A percentile compares a stretch with the other conserved stretches of the same genome.
Evolutionary conservation across 164 flowering plant genomes (phyloP).

Genomic region (Sedum album): DNA sequence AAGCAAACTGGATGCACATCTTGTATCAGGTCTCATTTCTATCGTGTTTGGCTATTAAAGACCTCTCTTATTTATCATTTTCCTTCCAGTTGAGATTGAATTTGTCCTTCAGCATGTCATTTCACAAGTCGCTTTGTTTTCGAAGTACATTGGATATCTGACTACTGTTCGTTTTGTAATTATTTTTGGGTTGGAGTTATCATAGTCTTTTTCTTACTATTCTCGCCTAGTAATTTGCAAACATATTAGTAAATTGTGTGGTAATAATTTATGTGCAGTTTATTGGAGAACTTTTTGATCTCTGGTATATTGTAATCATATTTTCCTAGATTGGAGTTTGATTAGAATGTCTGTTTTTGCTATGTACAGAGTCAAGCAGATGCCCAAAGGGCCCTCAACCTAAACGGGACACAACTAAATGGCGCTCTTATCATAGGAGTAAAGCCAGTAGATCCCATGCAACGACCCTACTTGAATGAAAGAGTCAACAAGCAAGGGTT

Average conservation of each 20-base stretch:
- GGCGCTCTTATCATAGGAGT: slow-evolving; percentile 85
- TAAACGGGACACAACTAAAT: slow-evolving; percentile 79
- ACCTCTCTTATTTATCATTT: not conserved
- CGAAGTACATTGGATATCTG: not conserved
- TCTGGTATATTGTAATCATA: too few relatives aligned
- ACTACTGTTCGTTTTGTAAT: too few relatives aligned
- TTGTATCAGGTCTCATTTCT: slow-evolving; percentile 67
- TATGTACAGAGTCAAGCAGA: slow-evolving; percentile 65
- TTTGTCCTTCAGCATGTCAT: not conserved
- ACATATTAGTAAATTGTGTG: not conserved
- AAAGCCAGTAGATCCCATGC: slow-evolving; percentile 79
- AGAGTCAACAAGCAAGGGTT: slow-evolving; percentile 61
- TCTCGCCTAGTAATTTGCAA: not conserved
- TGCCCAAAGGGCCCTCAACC: slow-evolving; percentile 82
- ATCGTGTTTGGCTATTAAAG: not conserved
- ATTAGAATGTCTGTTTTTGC: not conserved
- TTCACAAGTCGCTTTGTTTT: not conserved
- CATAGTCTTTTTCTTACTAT: too few relatives aligned
- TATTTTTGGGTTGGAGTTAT: not conserved
- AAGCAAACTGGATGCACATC: slow-evolving; percentile 96
- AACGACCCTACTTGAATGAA: slow-evolving; percentile 59
- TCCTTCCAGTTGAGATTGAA: not conserved
- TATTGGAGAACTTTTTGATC: slow-evolving; percentile 15
- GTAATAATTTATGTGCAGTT: not conserved
- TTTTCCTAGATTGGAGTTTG: too few relatives aligned